phyloP scores from a whole-genome alignment of 257 asterid genomes.

The Plectranthus barbatus region DNA sequence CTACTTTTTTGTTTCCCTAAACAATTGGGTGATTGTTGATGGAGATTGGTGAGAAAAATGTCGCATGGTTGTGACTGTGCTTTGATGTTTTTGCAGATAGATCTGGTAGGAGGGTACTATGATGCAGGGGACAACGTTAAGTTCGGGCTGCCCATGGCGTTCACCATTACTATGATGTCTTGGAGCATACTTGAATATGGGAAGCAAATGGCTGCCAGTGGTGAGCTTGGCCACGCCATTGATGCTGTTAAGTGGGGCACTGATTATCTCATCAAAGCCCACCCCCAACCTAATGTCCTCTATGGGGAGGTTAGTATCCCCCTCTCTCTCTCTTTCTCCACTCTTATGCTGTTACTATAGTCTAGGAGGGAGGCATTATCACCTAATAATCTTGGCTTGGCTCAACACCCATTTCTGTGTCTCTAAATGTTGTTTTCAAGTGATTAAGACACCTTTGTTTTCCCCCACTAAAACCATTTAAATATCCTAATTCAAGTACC shows the following conservation, averaged over 20 bases:
- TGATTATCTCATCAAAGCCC: conserved; percentile 93
- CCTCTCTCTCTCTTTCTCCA: neutral
- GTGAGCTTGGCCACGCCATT: conserved; percentile 77
- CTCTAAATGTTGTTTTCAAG: conserved; percentile 6
- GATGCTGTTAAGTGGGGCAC: conserved; percentile 97
- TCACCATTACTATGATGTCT: conserved; percentile 85
- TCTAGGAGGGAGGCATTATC: no score
- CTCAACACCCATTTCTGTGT: neutral
- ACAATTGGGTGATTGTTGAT: neutral
- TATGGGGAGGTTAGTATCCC: conserved; percentile 84
- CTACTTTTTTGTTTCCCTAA: neutral
- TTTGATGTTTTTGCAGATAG: conserved; percentile 45
- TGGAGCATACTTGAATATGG: conserved; percentile 95
- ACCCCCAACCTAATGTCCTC: conserved; percentile 74
- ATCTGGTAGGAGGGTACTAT: conserved; percentile 94
- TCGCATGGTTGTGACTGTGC: neutral
- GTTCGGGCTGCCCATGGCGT: conserved; percentile 95
- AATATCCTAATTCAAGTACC: conserved; percentile 2
- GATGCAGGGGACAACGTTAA: conserved; percentile 99
- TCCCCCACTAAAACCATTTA: neutral
- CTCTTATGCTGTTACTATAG: neutral
- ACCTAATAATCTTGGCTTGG: conserved; percentile 1
- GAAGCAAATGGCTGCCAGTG: conserved; percentile 57
- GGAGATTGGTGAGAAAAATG: neutral
- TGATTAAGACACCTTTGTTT: conserved; percentile 2